Evolutionary conservation across 176 grass and related monocot species (phyloP).

Genomic region (Eragrostis nindensis): DNA sequence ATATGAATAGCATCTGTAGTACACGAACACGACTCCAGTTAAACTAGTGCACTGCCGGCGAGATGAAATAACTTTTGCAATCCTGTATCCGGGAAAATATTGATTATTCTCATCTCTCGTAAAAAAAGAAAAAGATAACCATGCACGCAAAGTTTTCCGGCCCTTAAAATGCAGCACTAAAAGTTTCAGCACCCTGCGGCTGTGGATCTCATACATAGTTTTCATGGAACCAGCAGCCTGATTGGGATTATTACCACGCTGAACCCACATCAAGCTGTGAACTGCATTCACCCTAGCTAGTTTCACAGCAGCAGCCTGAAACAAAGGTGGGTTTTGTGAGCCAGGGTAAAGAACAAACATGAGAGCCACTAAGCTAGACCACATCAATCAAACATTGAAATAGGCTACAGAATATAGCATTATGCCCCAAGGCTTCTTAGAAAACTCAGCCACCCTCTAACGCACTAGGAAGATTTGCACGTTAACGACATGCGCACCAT

Average conservation of each 20-base stretch:
- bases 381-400: conserved; percentile 69
- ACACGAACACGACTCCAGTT: not conserved
- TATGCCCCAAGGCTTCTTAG: conserved; percentile 36
- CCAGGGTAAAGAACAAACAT: conserved; percentile 49
- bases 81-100: not conserved
- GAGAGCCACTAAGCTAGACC: conserved; percentile 48
- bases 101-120: not conserved
- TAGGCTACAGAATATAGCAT: conserved; percentile 26
- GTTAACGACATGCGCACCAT: conserved; percentile 32
- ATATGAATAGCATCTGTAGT: conserved; percentile 6
- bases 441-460: conserved; percentile 55
- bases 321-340: conserved; percentile 29
- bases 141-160: not conserved
- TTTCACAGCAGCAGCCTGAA: conserved; percentile 12
- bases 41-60: conserved; percentile 33
- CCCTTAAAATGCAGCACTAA: no score
- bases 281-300: no score
- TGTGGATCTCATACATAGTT: conserved; percentile 23
- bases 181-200: not conserved
- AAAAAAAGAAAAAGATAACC: not conserved
- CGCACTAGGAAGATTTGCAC: conserved; percentile 43
- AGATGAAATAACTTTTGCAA: not conserved
- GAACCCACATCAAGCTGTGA: no score
- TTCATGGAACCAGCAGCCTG: not conserved
- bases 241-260: not conserved